phyloP scores from a whole-genome alignment of 495 filamentous ascomycete species.

The Lindgomyces ingoldianus region DNA sequence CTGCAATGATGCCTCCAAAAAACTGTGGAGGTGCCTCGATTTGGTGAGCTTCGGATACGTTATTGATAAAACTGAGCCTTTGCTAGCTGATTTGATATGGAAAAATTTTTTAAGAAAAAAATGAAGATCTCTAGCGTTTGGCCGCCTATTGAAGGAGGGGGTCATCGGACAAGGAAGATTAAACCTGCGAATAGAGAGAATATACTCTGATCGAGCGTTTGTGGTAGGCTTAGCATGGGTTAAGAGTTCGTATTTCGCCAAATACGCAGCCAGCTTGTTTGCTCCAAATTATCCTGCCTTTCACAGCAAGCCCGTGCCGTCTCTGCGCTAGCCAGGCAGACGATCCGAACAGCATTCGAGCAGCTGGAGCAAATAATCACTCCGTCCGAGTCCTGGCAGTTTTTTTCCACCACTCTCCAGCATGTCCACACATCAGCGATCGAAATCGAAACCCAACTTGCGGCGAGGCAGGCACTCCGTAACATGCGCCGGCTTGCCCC shows the following conservation, averaged over 20 bases:
- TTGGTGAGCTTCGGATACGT: conserved; percentile 9
- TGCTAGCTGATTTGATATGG: not conserved
- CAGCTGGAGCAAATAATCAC: conserved; percentile 4
- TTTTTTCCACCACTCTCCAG: not conserved
- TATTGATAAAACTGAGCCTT: conserved; percentile 15
- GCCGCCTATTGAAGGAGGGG: too few species aligned
- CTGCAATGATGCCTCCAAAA: conserved; percentile 76
- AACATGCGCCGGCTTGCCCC: conserved; percentile 25
- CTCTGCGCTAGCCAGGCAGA: conserved; percentile 1
- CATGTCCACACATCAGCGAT: not conserved
- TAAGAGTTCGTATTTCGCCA: too few species aligned
- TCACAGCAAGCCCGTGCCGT: not conserved
- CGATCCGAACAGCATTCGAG: not conserved
- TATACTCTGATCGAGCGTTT: too few species aligned
- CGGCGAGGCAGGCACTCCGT: conserved; percentile 6
- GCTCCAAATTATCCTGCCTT: not conserved
- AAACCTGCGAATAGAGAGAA: too few species aligned
- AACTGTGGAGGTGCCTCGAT: conserved; percentile 2
- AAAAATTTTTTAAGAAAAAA: not conserved
- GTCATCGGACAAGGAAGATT: too few species aligned
- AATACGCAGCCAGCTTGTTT: too few species aligned
- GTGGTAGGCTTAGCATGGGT: too few species aligned
- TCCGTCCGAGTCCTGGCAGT: not conserved
- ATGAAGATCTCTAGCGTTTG: not conserved
- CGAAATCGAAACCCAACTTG: conserved; percentile 24